Evolutionary conservation across 2,329 filamentous ascomycete genomes (phyloP).

Genomic region (Paecilomyces formosus): DNA sequence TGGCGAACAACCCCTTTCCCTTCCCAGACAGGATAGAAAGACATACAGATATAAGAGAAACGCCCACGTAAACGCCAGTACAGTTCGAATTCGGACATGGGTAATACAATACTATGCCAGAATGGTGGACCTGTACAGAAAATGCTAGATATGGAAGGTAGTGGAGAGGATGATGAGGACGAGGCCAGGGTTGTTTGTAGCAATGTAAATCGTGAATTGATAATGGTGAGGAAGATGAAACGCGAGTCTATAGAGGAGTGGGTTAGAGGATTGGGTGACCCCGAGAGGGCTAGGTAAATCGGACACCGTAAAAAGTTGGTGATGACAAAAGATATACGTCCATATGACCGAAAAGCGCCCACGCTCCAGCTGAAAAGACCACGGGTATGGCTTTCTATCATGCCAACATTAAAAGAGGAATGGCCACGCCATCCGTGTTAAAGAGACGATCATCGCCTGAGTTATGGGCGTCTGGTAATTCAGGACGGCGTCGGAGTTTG

Average conservation of each 20-base stretch:
- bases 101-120: neutral
- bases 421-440: neutral
- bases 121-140: neutral
- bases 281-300: neutral
- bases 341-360: neutral
- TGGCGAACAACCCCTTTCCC: neutral
- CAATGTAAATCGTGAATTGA: conserved; percentile 1
- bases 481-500: conserved; percentile 28
- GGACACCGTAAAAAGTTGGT: neutral
- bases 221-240: conserved; percentile 7
- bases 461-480: neutral
- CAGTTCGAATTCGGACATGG: neutral
- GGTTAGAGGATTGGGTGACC: neutral
- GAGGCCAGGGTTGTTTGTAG: neutral
- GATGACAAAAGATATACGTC: neutral
- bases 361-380: neutral
- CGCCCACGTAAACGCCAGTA: neutral
- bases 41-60: neutral
- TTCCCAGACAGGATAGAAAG: neutral
- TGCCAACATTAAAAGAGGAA: neutral
- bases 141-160: neutral
- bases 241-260: neutral
- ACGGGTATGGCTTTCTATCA: neutral
- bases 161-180: neutral
- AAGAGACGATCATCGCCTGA: neutral